Percentiles rank a stretch among this genome's conserved stretches.
Conservation (phyloP, 192 early-diverging fungal species). For the Entomortierella parvispora region DNA sequence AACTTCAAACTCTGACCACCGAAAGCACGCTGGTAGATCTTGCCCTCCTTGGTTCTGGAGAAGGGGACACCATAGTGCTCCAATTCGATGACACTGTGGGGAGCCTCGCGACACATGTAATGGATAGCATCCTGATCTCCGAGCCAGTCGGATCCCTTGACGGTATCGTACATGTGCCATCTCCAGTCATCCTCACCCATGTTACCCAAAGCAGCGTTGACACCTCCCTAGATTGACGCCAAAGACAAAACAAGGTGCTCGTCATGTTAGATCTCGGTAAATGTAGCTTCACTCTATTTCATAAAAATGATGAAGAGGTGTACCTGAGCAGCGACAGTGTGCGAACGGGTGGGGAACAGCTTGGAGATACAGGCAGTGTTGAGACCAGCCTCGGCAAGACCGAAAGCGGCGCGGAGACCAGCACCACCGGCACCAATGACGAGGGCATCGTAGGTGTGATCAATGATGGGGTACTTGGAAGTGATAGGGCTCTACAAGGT, state of each 20-base stretch:
- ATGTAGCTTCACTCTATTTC: too few species aligned
- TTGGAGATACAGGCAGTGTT: conserved; percentile 99
- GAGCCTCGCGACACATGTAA: conserved; percentile 99
- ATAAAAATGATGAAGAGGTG: not conserved
- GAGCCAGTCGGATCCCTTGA: conserved; percentile 99
- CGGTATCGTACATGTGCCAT: conserved; percentile 99
- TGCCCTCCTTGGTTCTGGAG: conserved; percentile 96
- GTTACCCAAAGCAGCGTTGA: conserved; percentile 99
- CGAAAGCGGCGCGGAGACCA: conserved; percentile 97
- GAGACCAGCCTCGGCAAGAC: conserved; percentile 93
- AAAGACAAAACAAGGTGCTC: not conserved
- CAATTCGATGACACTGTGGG: conserved; percentile 93
- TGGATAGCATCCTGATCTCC: conserved; percentile 99
- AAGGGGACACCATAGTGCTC: conserved; percentile 99
- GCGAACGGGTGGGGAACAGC: conserved; percentile 97
- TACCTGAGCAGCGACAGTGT: conserved; percentile 97
- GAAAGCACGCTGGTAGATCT: conserved; percentile 99
- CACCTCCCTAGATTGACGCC: conserved; percentile 76
- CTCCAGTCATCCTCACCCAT: conserved; percentile 99
- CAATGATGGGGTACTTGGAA: conserved; percentile 92
- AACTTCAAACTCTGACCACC: conserved; percentile 96
- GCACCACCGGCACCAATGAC: conserved; percentile 98
- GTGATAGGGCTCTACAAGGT: conserved; percentile 62
- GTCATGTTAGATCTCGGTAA: too few species aligned
- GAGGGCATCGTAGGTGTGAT: conserved; percentile 99